These are phyloP conservation scores for Cercophora samala DNA, from an alignment of 495 filamentous ascomycete genomes.

Conservation along the genomic window DNA sequence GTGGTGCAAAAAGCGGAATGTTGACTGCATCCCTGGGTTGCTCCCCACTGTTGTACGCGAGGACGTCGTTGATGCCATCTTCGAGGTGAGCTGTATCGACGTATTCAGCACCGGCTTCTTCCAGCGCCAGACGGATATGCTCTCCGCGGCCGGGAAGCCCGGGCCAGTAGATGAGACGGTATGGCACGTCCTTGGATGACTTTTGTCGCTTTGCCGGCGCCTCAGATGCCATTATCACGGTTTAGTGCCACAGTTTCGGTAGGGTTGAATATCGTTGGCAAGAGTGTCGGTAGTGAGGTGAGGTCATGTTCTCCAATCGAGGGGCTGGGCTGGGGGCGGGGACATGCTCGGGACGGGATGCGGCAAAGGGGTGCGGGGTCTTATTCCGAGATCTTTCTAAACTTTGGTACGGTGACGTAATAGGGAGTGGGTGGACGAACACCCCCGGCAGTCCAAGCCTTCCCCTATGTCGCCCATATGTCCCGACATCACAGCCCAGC, in stretches of 20 bases:
- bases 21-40: constrained; percentile 46
- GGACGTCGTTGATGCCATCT: constrained; percentile 38
- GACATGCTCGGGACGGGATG: neutral
- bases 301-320: neutral
- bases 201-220: constrained; percentile 37
- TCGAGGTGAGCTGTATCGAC: constrained; percentile 51
- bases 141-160: constrained; percentile 63
- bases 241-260: neutral
- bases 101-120: constrained; percentile 58
- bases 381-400: neutral
- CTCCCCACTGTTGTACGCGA: constrained; percentile 33
- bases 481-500: neutral
- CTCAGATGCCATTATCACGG: constrained; percentile 19
- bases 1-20: constrained; percentile 59
- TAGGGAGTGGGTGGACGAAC: neutral
- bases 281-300: neutral
- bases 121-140: constrained; percentile 60
- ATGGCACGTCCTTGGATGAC: constrained; percentile 42
- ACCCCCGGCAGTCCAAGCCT: neutral
- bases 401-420: constrained; percentile 1
- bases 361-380: neutral
- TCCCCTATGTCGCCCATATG: neutral
- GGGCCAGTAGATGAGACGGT: constrained; percentile 64
- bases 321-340: neutral
- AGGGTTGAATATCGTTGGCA: neutral